phyloP scores from a whole-genome alignment of 345 rosid species.

The Ceriops decandra region DNA sequence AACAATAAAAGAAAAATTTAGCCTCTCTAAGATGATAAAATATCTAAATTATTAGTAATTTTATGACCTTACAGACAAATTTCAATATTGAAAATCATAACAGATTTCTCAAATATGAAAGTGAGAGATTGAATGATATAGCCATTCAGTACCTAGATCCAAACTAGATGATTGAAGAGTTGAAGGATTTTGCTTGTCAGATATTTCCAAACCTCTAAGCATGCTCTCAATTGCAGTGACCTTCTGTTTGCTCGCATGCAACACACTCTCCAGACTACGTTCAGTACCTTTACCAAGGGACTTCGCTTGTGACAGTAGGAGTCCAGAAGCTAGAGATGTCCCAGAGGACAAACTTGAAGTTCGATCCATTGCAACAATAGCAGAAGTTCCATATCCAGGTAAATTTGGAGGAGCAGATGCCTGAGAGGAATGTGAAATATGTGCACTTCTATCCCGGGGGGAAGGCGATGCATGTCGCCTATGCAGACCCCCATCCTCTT shows the following conservation, averaged over 20 bases:
- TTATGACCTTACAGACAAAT: conserved; percentile 18
- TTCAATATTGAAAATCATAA: conserved; percentile 8
- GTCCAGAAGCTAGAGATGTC: conserved; percentile 68
- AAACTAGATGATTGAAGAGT: conserved; percentile 81
- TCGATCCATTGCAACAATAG: conserved; percentile 95
- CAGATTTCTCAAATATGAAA: background rate
- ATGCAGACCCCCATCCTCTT: conserved; percentile 97
- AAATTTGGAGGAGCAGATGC: conserved; percentile 49
- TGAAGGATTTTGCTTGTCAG: conserved; percentile 79
- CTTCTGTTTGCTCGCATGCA: conserved; percentile 97
- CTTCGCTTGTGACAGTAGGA: conserved; percentile 72
- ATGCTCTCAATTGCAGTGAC: conserved; percentile 98
- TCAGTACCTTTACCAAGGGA: conserved; percentile 65
- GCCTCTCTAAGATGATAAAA: conserved; percentile 40
- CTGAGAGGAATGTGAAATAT: conserved; percentile 51
- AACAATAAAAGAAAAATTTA: conserved; percentile 50
- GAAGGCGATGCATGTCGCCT: conserved; percentile 98
- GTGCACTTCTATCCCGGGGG: conserved; percentile 77
- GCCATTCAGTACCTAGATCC: conserved; percentile 88
- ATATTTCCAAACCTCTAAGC: conserved; percentile 91
- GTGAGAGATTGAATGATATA: conserved; percentile 17
- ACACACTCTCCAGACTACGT: conserved; percentile 93
- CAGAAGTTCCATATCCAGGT: conserved; percentile 94
- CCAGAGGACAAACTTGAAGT: conserved; percentile 71
- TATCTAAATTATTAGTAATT: conserved; percentile 13